These are phyloP conservation scores for Mercurialis annua DNA, from an alignment of 345 rosid genomes.

Conservation along the genomic window DNA sequence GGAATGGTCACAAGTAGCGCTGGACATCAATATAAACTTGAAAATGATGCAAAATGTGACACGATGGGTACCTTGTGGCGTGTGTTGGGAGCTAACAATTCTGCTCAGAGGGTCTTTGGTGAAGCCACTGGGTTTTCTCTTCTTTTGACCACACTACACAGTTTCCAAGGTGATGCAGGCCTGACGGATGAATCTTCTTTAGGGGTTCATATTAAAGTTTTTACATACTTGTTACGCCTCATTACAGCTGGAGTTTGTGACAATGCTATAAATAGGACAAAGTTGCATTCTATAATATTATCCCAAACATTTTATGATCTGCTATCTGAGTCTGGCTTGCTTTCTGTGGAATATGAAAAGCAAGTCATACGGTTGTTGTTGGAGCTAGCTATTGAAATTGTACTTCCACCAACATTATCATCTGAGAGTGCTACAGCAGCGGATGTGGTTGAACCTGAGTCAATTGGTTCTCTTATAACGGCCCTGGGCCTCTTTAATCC, in stretches of 20 bases:
- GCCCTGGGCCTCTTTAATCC: slow-evolving; percentile 64
- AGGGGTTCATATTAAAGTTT: slow-evolving; percentile 57
- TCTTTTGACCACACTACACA: slow-evolving; percentile 83
- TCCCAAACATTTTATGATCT: slow-evolving; percentile 94
- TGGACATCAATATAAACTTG: slow-evolving; percentile 90
- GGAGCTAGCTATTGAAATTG: slow-evolving; percentile 95
- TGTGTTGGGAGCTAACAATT: slow-evolving; percentile 72
- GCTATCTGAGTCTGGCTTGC: slow-evolving; percentile 89
- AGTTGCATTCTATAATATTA: slow-evolving; percentile 68
- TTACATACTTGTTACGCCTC: slow-evolving; percentile 81
- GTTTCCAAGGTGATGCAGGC: slow-evolving; percentile 74
- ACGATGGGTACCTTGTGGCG: slow-evolving; percentile 98
- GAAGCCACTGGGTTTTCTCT: slow-evolving; percentile 99
- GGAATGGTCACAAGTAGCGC: slow-evolving; percentile 89
- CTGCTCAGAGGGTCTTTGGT: slow-evolving; percentile 89
- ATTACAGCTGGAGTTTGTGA: slow-evolving; percentile 83
- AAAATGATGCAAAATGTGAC: slow-evolving; percentile 91
- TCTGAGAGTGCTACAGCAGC: slow-evolving; percentile 47
- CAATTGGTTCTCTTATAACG: slow-evolving; percentile 48
- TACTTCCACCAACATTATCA: slow-evolving; percentile 80
- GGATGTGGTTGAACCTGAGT: slow-evolving; percentile 44
- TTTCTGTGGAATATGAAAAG: slow-evolving; percentile 89
- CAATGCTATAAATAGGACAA: slow-evolving; percentile 75
- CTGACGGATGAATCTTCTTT: slow-evolving; percentile 51
- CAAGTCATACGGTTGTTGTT: slow-evolving; percentile 86